Evolutionary conservation across 306 rosid genomes (phyloP).

Genomic region (Vicia sativa): DNA sequence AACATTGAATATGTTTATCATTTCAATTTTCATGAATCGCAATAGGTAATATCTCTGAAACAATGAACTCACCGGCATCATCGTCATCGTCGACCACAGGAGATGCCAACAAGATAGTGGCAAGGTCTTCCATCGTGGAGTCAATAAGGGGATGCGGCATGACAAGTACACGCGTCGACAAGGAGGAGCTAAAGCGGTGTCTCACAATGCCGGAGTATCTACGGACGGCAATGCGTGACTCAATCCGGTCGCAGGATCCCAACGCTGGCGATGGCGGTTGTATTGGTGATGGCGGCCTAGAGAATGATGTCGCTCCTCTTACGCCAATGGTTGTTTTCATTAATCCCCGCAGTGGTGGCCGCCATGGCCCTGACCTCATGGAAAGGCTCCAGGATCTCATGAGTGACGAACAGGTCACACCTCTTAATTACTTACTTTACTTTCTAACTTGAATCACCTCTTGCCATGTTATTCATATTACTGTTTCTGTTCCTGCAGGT

Average conservation of each 20-base stretch:
- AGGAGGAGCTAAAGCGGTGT: constrained; percentile 58
- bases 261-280: constrained; percentile 50
- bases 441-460: not conserved
- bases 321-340: constrained; percentile 78
- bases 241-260: constrained; percentile 57
- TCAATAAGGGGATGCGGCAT: constrained; percentile 68
- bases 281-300: not conserved
- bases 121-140: constrained; percentile 59
- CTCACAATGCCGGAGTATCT: constrained; percentile 74
- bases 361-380: constrained; percentile 76
- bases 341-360: constrained; percentile 81
- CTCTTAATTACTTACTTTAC: no score
- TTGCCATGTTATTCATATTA: no score
- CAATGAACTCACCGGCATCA: constrained; percentile 50
- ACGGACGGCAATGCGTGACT: constrained; percentile 77
- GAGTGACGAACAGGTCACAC: constrained; percentile 64
- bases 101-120: constrained; percentile 43
- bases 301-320: constrained; percentile 42
- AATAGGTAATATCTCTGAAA: not conserved
- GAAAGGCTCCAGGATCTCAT: constrained; percentile 75
- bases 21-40: not conserved
- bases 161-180: constrained; percentile 54
- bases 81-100: constrained; percentile 38
- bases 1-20: not conserved
- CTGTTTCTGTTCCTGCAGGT: constrained; percentile 52